Evolutionary conservation across 1,284 basidiomycete species (phyloP).

Genomic region (Malassezia globosa): DNA sequence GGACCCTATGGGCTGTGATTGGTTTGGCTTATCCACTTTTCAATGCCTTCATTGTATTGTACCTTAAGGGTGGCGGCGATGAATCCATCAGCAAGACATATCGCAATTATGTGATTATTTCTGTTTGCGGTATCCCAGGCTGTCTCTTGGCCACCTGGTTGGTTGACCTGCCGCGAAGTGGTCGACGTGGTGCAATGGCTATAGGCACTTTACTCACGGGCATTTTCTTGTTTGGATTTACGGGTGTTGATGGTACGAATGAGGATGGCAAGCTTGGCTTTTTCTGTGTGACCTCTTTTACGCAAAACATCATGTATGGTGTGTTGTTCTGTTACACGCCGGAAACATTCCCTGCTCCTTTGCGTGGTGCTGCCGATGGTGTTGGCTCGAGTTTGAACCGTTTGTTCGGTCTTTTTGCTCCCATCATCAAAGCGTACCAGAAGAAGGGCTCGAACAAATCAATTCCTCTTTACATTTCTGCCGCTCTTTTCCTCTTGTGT

Average conservation of each 20-base stretch:
- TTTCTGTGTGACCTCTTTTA: slow-evolving; percentile 34
- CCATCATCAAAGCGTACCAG: slow-evolving; percentile 39
- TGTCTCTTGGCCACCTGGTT: slow-evolving; percentile 41
- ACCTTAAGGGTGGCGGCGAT: slow-evolving; percentile 22
- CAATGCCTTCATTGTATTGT: slow-evolving; percentile 44
- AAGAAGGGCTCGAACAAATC: slow-evolving; percentile 6
- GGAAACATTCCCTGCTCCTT: slow-evolving; percentile 40
- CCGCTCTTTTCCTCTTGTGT: slow-evolving; percentile 32
- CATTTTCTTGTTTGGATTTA: slow-evolving; percentile 44
- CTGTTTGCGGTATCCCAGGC: slow-evolving; percentile 43
- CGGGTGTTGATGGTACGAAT: slow-evolving; percentile 21
- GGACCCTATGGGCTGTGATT: slow-evolving; percentile 41
- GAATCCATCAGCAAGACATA: slow-evolving; percentile 21
- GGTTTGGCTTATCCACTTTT: slow-evolving; percentile 46
- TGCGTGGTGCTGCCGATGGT: slow-evolving; percentile 43
- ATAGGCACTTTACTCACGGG: slow-evolving; percentile 42
- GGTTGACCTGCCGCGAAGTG: slow-evolving; percentile 40
- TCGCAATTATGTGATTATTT: slow-evolving; percentile 44
- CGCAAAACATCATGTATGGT: slow-evolving; percentile 39
- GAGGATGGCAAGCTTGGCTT: slow-evolving; percentile 30
- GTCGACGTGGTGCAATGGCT: slow-evolving; percentile 42
- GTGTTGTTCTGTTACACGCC: slow-evolving; percentile 41
- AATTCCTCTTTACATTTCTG: slow-evolving; percentile 32
- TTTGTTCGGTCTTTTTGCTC: slow-evolving; percentile 36
- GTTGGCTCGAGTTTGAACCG: slow-evolving; percentile 39